phyloP scores from a whole-genome alignment of 2,329 filamentous ascomycete genomes.

The Colletotrichum liaoningense region DNA sequence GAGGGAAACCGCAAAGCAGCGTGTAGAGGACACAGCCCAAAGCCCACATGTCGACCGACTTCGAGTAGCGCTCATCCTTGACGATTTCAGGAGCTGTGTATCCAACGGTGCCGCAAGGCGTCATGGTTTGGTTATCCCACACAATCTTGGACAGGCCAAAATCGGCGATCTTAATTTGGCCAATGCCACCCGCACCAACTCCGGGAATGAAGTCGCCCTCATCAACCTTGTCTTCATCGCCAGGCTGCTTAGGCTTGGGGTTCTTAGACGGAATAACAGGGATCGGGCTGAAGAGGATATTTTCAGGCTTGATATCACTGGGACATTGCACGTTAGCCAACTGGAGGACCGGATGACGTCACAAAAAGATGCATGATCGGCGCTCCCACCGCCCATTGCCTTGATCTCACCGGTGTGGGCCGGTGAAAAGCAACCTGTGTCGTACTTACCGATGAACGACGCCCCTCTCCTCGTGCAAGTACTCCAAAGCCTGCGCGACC shows the following conservation, averaged over 20 bases:
- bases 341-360: slow-evolving; percentile 43
- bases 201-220: slow-evolving; percentile 93
- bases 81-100: slow-evolving; percentile 99
- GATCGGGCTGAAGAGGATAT: slow-evolving; percentile 91
- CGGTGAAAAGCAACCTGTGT: not conserved
- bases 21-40: slow-evolving; percentile 97
- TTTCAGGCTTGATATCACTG: slow-evolving; percentile 98
- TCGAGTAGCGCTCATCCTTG: slow-evolving; percentile 98
- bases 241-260: slow-evolving; percentile 83
- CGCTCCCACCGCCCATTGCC: not conserved
- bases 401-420: not conserved
- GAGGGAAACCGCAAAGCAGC: slow-evolving; percentile 94
- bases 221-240: slow-evolving; percentile 97
- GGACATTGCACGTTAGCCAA: slow-evolving; percentile 4
- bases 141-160: slow-evolving; percentile 98
- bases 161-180: slow-evolving; percentile 96
- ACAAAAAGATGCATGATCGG: slow-evolving; percentile 13
- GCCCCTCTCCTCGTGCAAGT: slow-evolving; percentile 92
- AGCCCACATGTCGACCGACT: slow-evolving; percentile 99
- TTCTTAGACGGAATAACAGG: slow-evolving; percentile 83
- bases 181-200: slow-evolving; percentile 88
- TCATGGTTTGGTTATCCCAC: slow-evolving; percentile 99
- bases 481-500: slow-evolving; percentile 93
- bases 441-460: slow-evolving; percentile 91
- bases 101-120: slow-evolving; percentile 97